Conservation (phyloP, 1,284 basidiomycete genomes). For the Melampsora americana region DNA sequence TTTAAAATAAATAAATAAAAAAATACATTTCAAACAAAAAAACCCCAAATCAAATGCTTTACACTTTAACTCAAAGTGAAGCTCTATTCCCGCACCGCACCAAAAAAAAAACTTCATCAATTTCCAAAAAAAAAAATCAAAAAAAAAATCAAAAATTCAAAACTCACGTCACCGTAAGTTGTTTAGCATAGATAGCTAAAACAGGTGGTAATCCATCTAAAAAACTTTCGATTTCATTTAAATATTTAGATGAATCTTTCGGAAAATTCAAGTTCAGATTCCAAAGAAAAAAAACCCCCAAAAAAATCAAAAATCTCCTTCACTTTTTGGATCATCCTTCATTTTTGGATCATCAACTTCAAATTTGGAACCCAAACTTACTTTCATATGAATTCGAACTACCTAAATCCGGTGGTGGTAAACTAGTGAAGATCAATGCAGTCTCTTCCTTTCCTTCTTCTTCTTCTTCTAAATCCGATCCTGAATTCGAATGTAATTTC, state of each 20-base stretch:
- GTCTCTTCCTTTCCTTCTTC: background rate
- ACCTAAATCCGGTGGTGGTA: slow-evolving; percentile 34
- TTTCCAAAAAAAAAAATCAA: background rate
- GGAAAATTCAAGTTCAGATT: no score
- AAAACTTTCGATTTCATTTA: slow-evolving; percentile 34
- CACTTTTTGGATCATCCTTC: no score
- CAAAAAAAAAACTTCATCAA: no score
- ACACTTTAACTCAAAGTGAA: no score
- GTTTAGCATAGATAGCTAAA: slow-evolving; percentile 39
- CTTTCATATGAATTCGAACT: slow-evolving; percentile 28
- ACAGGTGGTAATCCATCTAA: slow-evolving; percentile 32
- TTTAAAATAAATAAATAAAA: no score
- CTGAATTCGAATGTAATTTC: slow-evolving; percentile 14
- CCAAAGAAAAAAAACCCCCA: no score
- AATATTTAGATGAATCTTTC: slow-evolving; percentile 29
- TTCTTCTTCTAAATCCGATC: no score
- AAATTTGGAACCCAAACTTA: background rate
- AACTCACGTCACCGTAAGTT: slow-evolving; percentile 35
- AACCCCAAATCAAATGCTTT: no score
- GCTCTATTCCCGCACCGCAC: no score
- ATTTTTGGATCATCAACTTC: no score
- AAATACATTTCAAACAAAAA: no score
- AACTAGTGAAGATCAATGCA: slow-evolving; percentile 36
- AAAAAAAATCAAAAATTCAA: background rate
- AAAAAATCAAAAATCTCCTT: no score